Evolutionary conservation across 176 grass and related monocot species (phyloP), one percentile per base, ranked within the genome.

Genomic region (Aegilops umbellulata): DNA sequence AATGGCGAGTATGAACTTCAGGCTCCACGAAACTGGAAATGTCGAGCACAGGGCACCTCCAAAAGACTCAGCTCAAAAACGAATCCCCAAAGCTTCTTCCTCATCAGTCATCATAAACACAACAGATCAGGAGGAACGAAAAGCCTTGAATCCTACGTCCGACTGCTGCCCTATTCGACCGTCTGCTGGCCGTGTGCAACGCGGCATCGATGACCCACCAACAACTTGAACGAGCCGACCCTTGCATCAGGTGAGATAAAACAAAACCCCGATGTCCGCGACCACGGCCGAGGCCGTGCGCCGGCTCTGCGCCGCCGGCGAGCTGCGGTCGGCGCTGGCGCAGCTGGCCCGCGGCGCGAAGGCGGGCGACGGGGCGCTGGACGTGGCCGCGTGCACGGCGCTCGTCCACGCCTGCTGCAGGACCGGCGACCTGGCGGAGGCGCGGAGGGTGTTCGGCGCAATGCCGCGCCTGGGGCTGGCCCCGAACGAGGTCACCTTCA

Each of bases 401-500:
- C 69, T 97, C 64, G 89, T 97, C 61, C 76, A 92, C 24, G 80
- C 83, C 11, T 90, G 71, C 70, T 94, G 86, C 84, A 90, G 63
- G 85, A 60, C 19, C 76, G 85, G 89, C 75, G 76, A 92, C 70
- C 60, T 84, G n/a, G 76, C 64, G 8, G 83, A 60, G 19, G 87
- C 91, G 2, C 67, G 69, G 36, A 83, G 83, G 72, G 64, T 94
- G 82, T 94, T 97, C 86, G 87, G 90, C 61, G 41, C 75, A 24
- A 97, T 94, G 80, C 83, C 78, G 35, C 77, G 74, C 55, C 3
- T 86, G 31, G 89, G 82, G 5, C 39, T 94, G 83, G 6, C 55
- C 23, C 89, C 92, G 0, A 94, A 94, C 41, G 92, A 92, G 80
- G 75, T 97, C 74, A 92, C 92, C 4, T 92, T 92, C 90, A 94